These are phyloP conservation scores for Pseudocercospora crystallina DNA, from an alignment of 2,329 filamentous ascomycete species.

Conservation along the genomic window DNA sequence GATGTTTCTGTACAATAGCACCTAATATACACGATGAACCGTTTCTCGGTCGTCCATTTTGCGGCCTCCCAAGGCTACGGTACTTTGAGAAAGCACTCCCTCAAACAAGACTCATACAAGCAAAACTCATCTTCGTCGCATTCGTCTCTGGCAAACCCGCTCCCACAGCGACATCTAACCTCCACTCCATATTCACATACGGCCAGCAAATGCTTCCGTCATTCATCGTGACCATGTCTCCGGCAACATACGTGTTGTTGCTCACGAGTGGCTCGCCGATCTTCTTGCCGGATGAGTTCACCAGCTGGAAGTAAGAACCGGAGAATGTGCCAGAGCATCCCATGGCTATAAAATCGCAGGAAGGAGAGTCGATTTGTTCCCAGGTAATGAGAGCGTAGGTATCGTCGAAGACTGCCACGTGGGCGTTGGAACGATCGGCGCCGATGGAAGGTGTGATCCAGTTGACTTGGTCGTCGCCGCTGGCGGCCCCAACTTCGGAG, in stretches of 20 bases:
- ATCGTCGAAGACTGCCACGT: constrained; percentile 56
- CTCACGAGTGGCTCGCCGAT: constrained; percentile 53
- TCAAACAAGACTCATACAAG: constrained; percentile 43
- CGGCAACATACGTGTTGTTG: constrained; percentile 59
- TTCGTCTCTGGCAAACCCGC: constrained; percentile 26
- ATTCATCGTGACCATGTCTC: constrained; percentile 62
- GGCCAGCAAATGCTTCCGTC: constrained; percentile 63
- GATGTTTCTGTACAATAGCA: too few relatives aligned
- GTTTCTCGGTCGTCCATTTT: too few relatives aligned
- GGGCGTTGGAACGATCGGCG: constrained; percentile 59
- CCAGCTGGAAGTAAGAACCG: constrained; percentile 60
- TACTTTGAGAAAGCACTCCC: too few relatives aligned
- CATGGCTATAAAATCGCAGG: constrained; percentile 59
- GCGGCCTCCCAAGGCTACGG: too few relatives aligned
- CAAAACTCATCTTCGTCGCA: constrained; percentile 53
- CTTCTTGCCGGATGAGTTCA: constrained; percentile 52
- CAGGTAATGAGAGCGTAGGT: constrained; percentile 57
- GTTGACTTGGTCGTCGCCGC: constrained; percentile 60
- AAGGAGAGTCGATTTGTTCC: constrained; percentile 60
- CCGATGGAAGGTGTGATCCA: constrained; percentile 53
- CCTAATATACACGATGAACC: too few relatives aligned
- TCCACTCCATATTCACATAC: constrained; percentile 59
- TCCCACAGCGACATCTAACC: constrained; percentile 37
- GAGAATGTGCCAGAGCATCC: constrained; percentile 60
- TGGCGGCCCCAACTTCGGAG: constrained; percentile 52